Evolutionary conservation across 371 early-diverging fungal species (phyloP).

Genomic region (Mucor saturninus): DNA sequence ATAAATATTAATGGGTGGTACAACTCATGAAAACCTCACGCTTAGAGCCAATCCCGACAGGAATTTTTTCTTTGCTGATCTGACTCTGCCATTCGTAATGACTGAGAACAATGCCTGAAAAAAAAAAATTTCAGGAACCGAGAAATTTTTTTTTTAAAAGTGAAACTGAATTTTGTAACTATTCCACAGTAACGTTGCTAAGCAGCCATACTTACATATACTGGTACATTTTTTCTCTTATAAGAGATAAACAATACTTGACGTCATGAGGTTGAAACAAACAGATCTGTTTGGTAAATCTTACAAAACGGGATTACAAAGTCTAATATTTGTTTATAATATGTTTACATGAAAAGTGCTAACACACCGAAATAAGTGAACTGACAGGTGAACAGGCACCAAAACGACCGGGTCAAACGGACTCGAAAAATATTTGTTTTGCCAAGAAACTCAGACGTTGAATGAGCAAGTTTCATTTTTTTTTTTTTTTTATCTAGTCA

Average conservation of each 20-base stretch:
- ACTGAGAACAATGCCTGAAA: too few relatives aligned
- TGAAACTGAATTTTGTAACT: too few relatives aligned
- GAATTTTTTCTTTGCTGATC: background rate
- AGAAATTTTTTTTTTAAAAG: too few relatives aligned
- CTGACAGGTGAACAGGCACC: constrained; percentile 14
- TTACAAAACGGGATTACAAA: background rate
- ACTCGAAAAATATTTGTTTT: constrained; percentile 6
- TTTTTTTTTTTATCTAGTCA: background rate
- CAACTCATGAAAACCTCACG: constrained; percentile 35
- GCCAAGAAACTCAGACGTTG: constrained; percentile 17
- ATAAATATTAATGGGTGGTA: constrained; percentile 14
- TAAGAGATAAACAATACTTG: too few relatives aligned
- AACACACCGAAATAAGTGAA: constrained; percentile 1
- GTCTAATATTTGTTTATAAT: background rate
- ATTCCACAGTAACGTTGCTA: too few relatives aligned
- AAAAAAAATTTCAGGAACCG: too few relatives aligned
- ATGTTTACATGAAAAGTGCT: background rate
- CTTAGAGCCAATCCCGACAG: constrained; percentile 4
- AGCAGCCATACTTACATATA: too few relatives aligned
- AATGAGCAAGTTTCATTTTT: constrained; percentile 4
- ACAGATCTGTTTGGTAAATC: background rate
- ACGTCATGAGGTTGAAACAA: background rate
- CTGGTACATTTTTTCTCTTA: too few relatives aligned
- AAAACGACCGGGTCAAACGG: constrained; percentile 4
- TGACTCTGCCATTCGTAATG: background rate